Evolutionary conservation across 495 filamentous ascomycete genomes (phyloP), one percentile per base, ranked within the genome.

Genomic region (Cairneyella variabilis): DNA sequence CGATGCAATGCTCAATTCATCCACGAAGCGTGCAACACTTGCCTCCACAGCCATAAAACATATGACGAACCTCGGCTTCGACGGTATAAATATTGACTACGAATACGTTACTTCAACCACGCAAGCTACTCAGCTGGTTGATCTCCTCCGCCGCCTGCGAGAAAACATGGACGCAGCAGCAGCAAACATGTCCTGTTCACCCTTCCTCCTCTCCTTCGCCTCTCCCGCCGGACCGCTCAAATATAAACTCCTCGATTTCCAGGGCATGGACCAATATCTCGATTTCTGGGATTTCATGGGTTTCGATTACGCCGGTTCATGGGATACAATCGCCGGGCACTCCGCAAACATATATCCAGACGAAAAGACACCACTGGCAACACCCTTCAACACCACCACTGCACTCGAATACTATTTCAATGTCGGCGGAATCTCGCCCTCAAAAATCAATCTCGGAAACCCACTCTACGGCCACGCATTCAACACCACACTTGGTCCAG

Each of bases 261-360:
- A 66, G 0, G 76, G 77, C 39, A 95, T 97, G 88, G 88, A 88
- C 54, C 70, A 67, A 18, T 80, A 84, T 54, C 80, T 96, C 14
- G 91, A 96, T 70, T 95, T 95, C 69, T 95, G 89, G 80, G 93
- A 96, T 68, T 73, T 93, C 23, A 92, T 92, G 88, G 85, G 83
- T 34, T 90, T 89, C 62, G 86, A 90, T 66, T 89, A 79, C 61
- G 78, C 83, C 5, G 87, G 86, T 6, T 83, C 82, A 20, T 96
- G 89, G 89, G 86, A 91, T 59, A 37, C 63, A 14, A 63, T 69
- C 8, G 70, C 88, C 12, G 90, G 88, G 10, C 88, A 96, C 64
- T 84, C 90, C 64, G 82, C 91, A 18, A 96, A 96, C 60, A 64
- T 95, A 20, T 88, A 74, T 66, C 72, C 65, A 6, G 83, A 77